Base-by-base conservation (phyloP, 2,329 filamentous ascomycete species). In the Lecanosticta acicola region DNA sequence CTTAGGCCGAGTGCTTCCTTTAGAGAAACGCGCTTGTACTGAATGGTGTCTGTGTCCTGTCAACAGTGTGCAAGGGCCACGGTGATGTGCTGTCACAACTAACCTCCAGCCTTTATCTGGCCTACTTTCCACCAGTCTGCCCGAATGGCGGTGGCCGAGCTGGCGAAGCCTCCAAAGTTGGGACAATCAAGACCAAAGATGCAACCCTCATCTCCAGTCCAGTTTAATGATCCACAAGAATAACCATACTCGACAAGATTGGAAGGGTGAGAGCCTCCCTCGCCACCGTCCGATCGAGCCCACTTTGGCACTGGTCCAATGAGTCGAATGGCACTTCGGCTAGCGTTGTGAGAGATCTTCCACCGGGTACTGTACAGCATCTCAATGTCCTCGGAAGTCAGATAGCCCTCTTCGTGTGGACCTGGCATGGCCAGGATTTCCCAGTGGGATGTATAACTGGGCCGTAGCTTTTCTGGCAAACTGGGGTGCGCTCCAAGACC, bases 51-150 rank as follows among this genome's bases (percentile, higher is more conserved):
- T 29, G 24, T 5, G 24, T 7, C 5, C 11, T 11, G 11, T 29
- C 24, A 29, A 11, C 5, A 11, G 11, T 29, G 24, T 11, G 5
- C 24, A 29, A 11, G 5, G 11, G 5, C 5, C 11, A 7, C 24
- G 11, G 24, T 5, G 11, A 29, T 11, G 7, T 5, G 7, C 11
- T 11, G 11, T 29, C 7, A 29, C 11, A 29, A 11, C 24, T 29
- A 5, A 29, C 24, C 24, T 3, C 79, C 79, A 2, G 80, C 73
- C 50, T 77, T 78, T 20, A 83, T 63, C 57, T 83, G 79, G 0
- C 80, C 80, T 9, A 83, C 56, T 55, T 80, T 79, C 78, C 78
- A 82, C 56, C 75, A 71, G 41, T 81, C 78, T 1, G 72, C 78
- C 47, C 72, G 73, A 21, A 79, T 69, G 10, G 80, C 68, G 0